Conservation (phyloP, 2,329 filamentous ascomycete genomes). For the Diaporthe australafricana region DNA sequence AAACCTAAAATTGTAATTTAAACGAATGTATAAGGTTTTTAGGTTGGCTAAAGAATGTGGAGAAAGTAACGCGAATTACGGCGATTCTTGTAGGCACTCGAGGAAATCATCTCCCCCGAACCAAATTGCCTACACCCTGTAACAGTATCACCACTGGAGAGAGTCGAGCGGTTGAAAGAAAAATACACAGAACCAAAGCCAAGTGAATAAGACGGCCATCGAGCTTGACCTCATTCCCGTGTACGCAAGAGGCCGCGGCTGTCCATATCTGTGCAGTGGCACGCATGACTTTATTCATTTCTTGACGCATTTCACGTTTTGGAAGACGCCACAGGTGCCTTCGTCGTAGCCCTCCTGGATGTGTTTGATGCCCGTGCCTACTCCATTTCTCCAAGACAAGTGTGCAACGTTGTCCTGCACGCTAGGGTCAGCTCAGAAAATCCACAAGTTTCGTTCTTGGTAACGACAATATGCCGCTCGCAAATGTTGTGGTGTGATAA, state of each 20-base stretch:
- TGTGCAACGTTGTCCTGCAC: neutral
- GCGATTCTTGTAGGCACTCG: too few species aligned
- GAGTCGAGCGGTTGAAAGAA: too few species aligned
- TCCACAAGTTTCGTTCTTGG: neutral
- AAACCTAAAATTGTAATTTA: too few species aligned
- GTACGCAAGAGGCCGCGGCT: neutral
- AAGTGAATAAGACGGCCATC: too few species aligned
- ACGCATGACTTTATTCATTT: neutral
- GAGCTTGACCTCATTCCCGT: neutral
- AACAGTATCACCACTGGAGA: too few species aligned
- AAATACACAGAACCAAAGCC: neutral
- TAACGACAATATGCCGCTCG: neutral
- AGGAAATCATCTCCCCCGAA: too few species aligned
- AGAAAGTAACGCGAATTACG: too few species aligned
- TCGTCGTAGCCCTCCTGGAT: neutral
- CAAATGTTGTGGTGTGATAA: too few species aligned
- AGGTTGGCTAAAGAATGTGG: too few species aligned
- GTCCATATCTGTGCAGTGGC: neutral
- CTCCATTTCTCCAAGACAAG: neutral
- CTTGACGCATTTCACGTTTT: neutral
- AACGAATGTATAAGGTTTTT: too few species aligned
- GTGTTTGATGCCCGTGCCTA: accelerated
- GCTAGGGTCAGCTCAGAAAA: neutral
- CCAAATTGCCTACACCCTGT: too few species aligned
- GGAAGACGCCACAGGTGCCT: neutral